A percentile compares a stretch with the other conserved stretches of the same genome.
These are phyloP conservation scores for Stylosanthes scabra DNA, from an alignment of 331 rosid genomes.

Conservation along the genomic window DNA sequence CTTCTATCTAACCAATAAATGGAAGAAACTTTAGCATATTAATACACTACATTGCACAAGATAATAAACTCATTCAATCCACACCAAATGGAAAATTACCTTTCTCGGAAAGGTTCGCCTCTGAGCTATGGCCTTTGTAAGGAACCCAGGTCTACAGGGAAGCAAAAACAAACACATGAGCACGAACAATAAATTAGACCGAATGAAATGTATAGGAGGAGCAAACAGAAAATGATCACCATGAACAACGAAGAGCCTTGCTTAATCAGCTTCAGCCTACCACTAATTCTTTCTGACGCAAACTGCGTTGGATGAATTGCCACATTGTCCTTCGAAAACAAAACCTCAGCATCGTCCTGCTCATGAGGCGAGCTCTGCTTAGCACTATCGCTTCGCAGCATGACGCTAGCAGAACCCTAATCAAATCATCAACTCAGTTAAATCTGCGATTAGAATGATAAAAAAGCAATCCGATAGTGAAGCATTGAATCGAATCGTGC, in stretches of 20 bases:
- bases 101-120: conserved; percentile 72
- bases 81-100: conserved; percentile 52
- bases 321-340: conserved; percentile 82
- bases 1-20: conserved; percentile 65
- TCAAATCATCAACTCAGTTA: conserved; percentile 22
- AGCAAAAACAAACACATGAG: conserved; percentile 20
- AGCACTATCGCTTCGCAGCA: conserved; percentile 69
- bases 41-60: not conserved
- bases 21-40: conserved; percentile 33
- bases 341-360: conserved; percentile 71
- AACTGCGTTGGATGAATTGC: conserved; percentile 92
- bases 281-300: conserved; percentile 85
- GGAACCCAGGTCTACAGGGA: conserved; percentile 90
- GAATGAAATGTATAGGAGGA: conserved; percentile 1
- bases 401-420: conserved; percentile 75
- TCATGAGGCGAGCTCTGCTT: conserved; percentile 74
- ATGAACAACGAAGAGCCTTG: conserved; percentile 73
- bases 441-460: conserved; percentile 15
- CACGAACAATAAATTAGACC: not conserved
- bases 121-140: conserved; percentile 70
- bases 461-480: not conserved
- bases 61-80: conserved; percentile 8
- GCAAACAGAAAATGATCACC: conserved; percentile 49
- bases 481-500: not conserved
- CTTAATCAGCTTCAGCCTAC: conserved; percentile 83